Conservation (phyloP, 2,329 filamentous ascomycete genomes). For the Chaetomiaceae sp. region DNA sequence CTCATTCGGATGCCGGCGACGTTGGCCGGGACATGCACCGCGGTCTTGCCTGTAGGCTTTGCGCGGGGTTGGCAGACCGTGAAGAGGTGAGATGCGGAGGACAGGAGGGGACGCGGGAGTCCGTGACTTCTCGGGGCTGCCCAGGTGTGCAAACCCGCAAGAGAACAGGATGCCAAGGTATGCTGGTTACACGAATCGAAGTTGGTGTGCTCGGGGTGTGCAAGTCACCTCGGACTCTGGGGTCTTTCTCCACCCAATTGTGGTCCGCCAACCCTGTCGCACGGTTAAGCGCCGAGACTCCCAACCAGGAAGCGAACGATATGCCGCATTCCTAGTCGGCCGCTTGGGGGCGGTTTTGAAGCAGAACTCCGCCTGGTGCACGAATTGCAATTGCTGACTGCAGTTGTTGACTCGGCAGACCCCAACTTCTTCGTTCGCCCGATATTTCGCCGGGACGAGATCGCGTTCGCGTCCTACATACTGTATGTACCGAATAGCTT, state of each 20-base stretch:
- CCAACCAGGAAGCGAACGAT: constrained; percentile 8
- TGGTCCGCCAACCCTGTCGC: constrained; percentile 15
- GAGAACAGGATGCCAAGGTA: background rate
- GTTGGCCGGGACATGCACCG: too few species aligned
- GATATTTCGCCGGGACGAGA: too few species aligned
- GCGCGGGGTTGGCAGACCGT: background rate
- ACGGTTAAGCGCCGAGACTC: constrained; percentile 16
- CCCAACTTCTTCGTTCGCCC: too few species aligned
- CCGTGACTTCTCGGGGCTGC: too few species aligned
- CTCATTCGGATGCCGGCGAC: too few species aligned
- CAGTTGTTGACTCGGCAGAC: too few species aligned
- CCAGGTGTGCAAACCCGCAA: background rate
- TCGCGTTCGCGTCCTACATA: too few species aligned
- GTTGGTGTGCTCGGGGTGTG: too few species aligned
- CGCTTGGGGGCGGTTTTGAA: background rate
- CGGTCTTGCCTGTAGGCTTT: too few species aligned
- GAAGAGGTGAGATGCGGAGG: background rate
- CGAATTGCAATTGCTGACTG: too few species aligned
- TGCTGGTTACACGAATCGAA: background rate
- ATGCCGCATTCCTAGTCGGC: background rate
- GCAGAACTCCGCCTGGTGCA: background rate
- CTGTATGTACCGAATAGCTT: too few species aligned
- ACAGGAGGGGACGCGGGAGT: too few species aligned
- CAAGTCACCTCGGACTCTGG: background rate
- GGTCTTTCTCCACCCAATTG: background rate